A percentile compares a stretch with the other conserved stretches of the same genome.
Evolutionary conservation across 2,329 filamentous ascomycete species (phyloP).

Genomic region (Nemania diffusa): DNA sequence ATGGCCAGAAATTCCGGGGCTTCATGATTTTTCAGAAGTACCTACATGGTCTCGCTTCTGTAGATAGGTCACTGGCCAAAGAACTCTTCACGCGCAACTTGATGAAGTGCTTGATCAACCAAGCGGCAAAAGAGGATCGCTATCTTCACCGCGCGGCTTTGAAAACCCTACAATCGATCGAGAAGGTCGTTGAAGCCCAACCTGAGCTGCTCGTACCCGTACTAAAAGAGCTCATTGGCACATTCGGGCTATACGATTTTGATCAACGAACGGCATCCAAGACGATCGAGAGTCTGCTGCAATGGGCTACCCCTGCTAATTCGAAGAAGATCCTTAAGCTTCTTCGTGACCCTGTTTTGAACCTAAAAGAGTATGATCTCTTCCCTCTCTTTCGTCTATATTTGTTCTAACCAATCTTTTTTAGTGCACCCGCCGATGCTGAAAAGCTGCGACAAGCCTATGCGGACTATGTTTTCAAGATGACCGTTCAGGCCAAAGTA

Average conservation of each 20-base stretch:
- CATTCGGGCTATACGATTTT: conserved; percentile 79
- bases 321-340: conserved; percentile 63
- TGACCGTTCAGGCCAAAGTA: conserved; percentile 56
- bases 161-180: conserved; percentile 78
- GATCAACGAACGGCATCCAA: conserved; percentile 88
- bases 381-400: conserved; percentile 27
- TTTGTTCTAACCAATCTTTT: conserved; percentile 49
- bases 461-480: conserved; percentile 64
- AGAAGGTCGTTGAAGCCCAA: conserved; percentile 70
- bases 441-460: conserved; percentile 61
- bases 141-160: conserved; percentile 83
- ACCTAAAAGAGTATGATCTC: conserved; percentile 49
- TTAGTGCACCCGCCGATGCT: conserved; percentile 46
- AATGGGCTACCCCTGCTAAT: conserved; percentile 66
- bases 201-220: conserved; percentile 69
- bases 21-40: conserved; percentile 87
- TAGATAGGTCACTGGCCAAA: conserved; percentile 60
- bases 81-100: conserved; percentile 85
- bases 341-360: conserved; percentile 57
- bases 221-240: conserved; percentile 74
- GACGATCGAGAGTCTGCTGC: conserved; percentile 79
- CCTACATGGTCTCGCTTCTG: conserved; percentile 63
- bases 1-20: conserved; percentile 91
- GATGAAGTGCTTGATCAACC: conserved; percentile 83
- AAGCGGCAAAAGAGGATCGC: conserved; percentile 79